A percentile compares a stretch with the other conserved stretches of the same genome.
phyloP scores from a whole-genome alignment of 139 green algal species.

The Tetraselmis chui region DNA sequence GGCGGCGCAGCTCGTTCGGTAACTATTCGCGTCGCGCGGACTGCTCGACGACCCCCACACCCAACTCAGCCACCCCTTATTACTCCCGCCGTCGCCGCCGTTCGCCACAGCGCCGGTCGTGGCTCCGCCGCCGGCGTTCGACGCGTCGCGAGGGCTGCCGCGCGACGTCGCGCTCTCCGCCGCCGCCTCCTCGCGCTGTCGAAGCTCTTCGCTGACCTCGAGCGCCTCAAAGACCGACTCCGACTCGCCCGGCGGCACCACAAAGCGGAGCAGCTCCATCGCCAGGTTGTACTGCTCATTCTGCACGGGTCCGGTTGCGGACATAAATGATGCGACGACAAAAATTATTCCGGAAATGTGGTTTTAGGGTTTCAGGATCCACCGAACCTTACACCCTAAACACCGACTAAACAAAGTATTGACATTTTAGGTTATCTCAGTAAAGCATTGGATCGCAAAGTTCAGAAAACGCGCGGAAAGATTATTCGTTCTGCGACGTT shows the following conservation, averaged over 20 bases:
- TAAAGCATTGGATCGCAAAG: no score
- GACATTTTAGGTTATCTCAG: no score
- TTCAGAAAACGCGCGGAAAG: no score
- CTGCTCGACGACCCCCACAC: slow-evolving; percentile 18
- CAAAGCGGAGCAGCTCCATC: slow-evolving; percentile 73
- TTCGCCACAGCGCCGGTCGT: no score
- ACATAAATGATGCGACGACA: no score
- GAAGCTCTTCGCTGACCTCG: not conserved
- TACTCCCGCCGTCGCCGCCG: slow-evolving; percentile 1
- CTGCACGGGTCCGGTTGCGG: no score
- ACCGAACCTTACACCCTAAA: no score
- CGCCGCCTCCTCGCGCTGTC: not conserved
- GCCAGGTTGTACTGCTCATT: slow-evolving; percentile 56
- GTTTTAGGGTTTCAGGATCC: no score
- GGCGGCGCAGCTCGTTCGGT: not conserved
- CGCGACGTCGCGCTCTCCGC: not conserved
- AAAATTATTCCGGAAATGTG: no score
- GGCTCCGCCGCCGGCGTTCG: not conserved
- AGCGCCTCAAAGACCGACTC: slow-evolving; percentile 4
- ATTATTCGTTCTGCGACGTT: no score
- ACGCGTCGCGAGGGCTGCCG: not conserved
- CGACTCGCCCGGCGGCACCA: slow-evolving; percentile 47
- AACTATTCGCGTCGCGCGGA: not conserved
- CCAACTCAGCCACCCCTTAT: slow-evolving; percentile 30
- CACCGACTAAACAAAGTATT: no score